Percentiles rank a stretch among this genome's conserved stretches.
Conservation (phyloP, 495 filamentous ascomycete species). For the Hypoxylon perforatum region DNA sequence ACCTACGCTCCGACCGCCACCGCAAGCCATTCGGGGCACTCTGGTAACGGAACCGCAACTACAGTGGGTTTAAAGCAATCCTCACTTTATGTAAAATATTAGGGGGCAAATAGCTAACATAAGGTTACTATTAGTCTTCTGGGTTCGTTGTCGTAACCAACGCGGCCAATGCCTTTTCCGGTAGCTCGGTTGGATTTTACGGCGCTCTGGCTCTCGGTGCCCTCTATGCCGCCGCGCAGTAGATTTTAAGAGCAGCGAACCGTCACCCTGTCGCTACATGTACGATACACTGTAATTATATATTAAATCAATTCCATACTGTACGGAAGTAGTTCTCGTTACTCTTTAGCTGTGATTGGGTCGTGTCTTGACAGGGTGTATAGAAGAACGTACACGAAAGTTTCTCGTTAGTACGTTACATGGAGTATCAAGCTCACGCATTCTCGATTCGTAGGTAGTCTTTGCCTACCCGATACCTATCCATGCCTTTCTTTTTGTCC, state of each 20-base stretch:
- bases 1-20: constrained; percentile 13
- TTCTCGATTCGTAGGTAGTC: too few relatives aligned
- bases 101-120: constrained; percentile 1
- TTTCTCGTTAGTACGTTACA: too few relatives aligned
- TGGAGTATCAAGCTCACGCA: too few relatives aligned
- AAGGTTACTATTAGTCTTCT: constrained; percentile 29
- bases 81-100: background rate
- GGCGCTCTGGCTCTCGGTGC: constrained; percentile 38
- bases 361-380: too few relatives aligned
- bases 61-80: constrained; percentile 17
- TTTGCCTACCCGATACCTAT: too few relatives aligned
- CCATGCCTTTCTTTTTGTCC: too few relatives aligned
- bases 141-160: constrained; percentile 14
- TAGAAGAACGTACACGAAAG: too few relatives aligned
- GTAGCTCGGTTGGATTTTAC: constrained; percentile 33
- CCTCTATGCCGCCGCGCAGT: constrained; percentile 31
- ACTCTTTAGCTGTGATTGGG: too few relatives aligned
- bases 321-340: too few relatives aligned
- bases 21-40: constrained; percentile 6
- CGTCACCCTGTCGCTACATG: too few relatives aligned
- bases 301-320: too few relatives aligned
- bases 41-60: constrained; percentile 32
- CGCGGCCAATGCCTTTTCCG: constrained; percentile 23
- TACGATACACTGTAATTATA: too few relatives aligned
- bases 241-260: background rate